Base-by-base conservation (phyloP, 139 green algal species). In the Chlorella sp. region DNA sequence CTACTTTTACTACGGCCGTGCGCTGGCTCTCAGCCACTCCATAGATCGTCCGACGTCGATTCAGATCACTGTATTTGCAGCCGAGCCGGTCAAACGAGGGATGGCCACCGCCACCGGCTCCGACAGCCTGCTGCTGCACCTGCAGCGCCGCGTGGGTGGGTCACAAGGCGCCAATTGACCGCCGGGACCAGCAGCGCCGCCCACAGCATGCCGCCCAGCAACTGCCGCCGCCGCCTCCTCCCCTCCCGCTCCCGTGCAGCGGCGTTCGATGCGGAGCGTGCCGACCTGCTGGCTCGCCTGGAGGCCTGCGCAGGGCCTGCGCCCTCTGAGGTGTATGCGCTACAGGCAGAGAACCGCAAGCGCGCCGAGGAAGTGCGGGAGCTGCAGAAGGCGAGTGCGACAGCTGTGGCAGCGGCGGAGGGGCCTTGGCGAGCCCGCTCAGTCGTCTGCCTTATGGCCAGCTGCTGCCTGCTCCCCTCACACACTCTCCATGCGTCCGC, bases 271-370 rank as follows among this genome's bases (percentile, higher is more conserved):
- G 68, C 84, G 17, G 95, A 98, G 81, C 81, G 94, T 28, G 81
- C 90, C 1, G 91, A 94, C 3, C 77, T 97, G 51, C 83, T 98
- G 51, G 46, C 84, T 2, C 87, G 90, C 13, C 65, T 98, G 1
- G 90, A 95, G n/a, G 67, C 86, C 22, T 94, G 90, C 76, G 80
- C 72, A 1, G 87, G 92, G 1, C 85, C 67, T 32, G 56, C 89
- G 1, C 81, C 87, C 30, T 54, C 82, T 38, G 90, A 95, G 43
- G 41, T 93, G 81, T 92, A 96, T 76, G 77, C 85, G 41, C 85
- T 96, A 65, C 89, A 96, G 62, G 95, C 92, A 87, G 94, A 98
- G 76, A 92, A 93, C 56, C 87, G 90, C 30, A 94, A 94, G 73
- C 87, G 94, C 1, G 87, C 89, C 13, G 93, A 96, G 3, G 95